Evolutionary conservation across 1,284 basidiomycete species (phyloP).

Genomic region (Mycocalia duriaeana): DNA sequence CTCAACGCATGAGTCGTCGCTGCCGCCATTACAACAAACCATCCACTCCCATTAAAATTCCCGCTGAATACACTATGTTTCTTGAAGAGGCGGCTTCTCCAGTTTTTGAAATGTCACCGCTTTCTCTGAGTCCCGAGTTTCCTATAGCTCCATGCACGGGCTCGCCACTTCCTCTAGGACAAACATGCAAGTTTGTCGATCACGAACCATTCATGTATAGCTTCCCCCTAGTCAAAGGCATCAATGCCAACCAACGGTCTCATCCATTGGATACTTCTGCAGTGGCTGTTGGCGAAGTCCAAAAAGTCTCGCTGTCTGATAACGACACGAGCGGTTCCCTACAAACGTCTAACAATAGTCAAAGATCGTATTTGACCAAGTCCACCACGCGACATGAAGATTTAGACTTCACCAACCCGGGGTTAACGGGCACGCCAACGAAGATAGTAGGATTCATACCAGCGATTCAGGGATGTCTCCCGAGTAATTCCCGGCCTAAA

Average conservation of each 20-base stretch:
- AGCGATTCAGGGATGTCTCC: no score
- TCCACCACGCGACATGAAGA: not conserved
- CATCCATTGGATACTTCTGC: no score
- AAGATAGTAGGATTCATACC: constrained; percentile 31
- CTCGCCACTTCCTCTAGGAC: constrained; percentile 9
- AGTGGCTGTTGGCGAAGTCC: no score
- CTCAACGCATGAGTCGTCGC: no score
- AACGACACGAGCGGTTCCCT: no score
- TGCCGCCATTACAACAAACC: constrained; percentile 15
- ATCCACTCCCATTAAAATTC: constrained; percentile 37
- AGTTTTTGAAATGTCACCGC: constrained; percentile 40
- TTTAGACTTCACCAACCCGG: no score
- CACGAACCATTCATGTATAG: constrained; percentile 32
- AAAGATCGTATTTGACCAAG: not conserved
- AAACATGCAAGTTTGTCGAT: constrained; percentile 12
- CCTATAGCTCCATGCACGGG: constrained; percentile 15
- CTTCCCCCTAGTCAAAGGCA: constrained; percentile 23
- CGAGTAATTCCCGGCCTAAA: no score
- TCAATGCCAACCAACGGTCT: no score
- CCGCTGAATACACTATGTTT: constrained; percentile 22
- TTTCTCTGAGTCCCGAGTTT: constrained; percentile 22
- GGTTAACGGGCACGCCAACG: constrained; percentile 12
- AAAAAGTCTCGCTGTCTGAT: no score
- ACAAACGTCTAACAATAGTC: no score
- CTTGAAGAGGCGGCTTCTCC: no score